These are phyloP conservation scores for Pelagophyceae sp. DNA, from an alignment of 352 stramenopile genomes.

Conservation along the genomic window DNA sequence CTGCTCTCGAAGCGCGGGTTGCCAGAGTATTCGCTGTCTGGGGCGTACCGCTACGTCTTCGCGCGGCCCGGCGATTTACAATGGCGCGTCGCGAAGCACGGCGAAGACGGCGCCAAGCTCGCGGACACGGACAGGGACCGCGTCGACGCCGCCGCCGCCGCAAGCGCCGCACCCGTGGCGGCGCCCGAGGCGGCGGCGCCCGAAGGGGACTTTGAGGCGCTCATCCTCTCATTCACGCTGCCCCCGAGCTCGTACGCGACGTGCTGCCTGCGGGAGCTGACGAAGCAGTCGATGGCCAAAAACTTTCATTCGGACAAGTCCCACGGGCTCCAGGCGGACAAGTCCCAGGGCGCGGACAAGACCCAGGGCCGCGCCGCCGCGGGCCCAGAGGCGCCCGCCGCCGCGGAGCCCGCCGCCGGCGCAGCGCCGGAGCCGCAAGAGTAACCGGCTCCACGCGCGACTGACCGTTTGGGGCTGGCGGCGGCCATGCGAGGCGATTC, in stretches of 20 bases:
- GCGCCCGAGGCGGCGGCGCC: not conserved
- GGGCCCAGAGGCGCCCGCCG: no score
- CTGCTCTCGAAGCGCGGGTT: not conserved
- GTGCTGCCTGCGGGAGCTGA: conserved; percentile 1
- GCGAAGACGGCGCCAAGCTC: not conserved
- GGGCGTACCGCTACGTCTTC: not conserved
- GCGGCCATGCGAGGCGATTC: no score
- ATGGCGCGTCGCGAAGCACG: not conserved
- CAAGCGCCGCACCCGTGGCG: no score
- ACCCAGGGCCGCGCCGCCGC: no score
- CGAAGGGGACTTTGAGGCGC: not conserved
- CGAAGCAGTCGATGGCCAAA: not conserved
- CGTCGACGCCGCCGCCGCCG: not conserved
- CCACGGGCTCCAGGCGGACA: no score
- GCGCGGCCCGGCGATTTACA: not conserved
- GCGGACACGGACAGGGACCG: not conserved
- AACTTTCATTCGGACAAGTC: no score
- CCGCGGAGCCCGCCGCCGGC: no score
- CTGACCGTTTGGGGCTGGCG: no score
- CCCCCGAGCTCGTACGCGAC: conserved; percentile 10
- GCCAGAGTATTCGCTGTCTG: not conserved
- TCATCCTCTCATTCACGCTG: not conserved
- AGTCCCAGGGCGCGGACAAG: no score
- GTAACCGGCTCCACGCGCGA: no score
- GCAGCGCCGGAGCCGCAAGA: no score